Conservation (phyloP, 192 early-diverging fungal genomes). For the Allomyces macrogynus region DNA sequence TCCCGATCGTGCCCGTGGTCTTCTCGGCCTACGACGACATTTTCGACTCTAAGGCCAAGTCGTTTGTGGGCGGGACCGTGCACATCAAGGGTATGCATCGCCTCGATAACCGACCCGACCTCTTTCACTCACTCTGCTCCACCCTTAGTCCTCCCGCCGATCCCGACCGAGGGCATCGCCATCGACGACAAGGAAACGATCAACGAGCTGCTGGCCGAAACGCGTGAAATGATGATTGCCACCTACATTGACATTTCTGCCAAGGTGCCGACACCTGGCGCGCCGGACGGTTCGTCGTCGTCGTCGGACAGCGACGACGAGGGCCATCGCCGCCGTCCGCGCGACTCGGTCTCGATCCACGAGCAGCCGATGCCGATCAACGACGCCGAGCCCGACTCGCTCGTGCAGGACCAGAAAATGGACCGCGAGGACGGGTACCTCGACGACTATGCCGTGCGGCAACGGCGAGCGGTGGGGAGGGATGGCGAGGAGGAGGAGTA, state of each 20-base stretch:
- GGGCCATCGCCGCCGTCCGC: too few relatives aligned
- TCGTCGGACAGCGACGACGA: too few relatives aligned
- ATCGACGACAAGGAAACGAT: constrained; percentile 17
- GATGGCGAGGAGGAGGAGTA: too few relatives aligned
- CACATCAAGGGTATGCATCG: constrained; percentile 24
- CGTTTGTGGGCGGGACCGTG: constrained; percentile 28
- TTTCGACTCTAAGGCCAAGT: constrained; percentile 27
- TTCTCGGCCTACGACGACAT: constrained; percentile 37
- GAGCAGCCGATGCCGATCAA: too few relatives aligned
- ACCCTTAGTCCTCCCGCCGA: constrained; percentile 26
- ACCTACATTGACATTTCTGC: constrained; percentile 25
- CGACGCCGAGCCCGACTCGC: background rate
- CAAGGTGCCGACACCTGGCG: background rate
- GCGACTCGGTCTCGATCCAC: too few relatives aligned
- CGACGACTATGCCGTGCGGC: constrained; percentile 4
- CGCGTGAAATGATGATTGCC: constrained; percentile 26
- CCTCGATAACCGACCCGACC: background rate
- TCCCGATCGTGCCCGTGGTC: constrained; percentile 77
- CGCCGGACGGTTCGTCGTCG: background rate
- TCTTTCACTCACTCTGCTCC: background rate
- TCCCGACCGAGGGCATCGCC: constrained; percentile 18
- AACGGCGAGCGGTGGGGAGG: too few relatives aligned
- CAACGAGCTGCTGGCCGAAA: constrained; percentile 19
- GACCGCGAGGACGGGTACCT: background rate
- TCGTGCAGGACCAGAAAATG: background rate